A percentile compares a stretch with the other conserved stretches of the same genome.
phyloP scores from a whole-genome alignment of 1,139 yeast species.

The Kodamaea ohmeri region DNA sequence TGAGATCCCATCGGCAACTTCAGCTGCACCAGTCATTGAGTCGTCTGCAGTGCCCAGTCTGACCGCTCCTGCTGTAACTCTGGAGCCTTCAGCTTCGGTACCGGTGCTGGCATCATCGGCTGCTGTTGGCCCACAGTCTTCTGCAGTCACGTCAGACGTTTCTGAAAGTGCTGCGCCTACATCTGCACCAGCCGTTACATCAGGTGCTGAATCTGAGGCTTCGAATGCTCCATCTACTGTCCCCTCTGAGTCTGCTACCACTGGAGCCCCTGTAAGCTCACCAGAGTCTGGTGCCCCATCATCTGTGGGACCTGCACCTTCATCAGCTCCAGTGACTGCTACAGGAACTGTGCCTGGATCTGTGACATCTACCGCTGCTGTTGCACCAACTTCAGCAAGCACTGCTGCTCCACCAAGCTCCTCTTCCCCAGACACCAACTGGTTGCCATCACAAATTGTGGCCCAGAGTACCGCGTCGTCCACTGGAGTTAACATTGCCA shows the following conservation, averaged over 20 bases:
- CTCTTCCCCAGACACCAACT: conserved; percentile 22
- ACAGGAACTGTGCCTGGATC: neutral
- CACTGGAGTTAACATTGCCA: conserved; percentile 29
- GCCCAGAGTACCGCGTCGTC: conserved; percentile 32
- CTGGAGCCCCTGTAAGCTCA: conserved; percentile 11
- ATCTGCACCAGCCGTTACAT: no score
- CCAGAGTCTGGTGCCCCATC: conserved; percentile 9
- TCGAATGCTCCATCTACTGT: conserved; percentile 7
- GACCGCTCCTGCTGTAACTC: neutral
- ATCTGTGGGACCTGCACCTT: conserved; percentile 13
- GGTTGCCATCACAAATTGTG: conserved; percentile 53
- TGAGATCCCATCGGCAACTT: neutral
- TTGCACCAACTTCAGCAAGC: conserved; percentile 18
- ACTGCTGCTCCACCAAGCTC: conserved; percentile 18
- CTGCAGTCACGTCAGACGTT: conserved; percentile 8
- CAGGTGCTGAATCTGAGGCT: conserved; percentile 5
- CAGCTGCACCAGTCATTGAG: conserved; percentile 5
- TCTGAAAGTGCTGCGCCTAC: no score
- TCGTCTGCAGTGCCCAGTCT: conserved; percentile 6
- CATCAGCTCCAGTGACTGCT: conserved; percentile 17
- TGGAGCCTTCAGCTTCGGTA: neutral
- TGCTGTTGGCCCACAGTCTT: conserved; percentile 1
- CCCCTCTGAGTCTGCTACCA: conserved; percentile 8
- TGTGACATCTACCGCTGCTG: conserved; percentile 20
- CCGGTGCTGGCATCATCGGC: conserved; percentile 10